Percentiles rank a stretch among this genome's conserved stretches.
These are phyloP conservation scores for Pholiota adiposa DNA, from an alignment of 1,284 basidiomycete species.

Conservation along the genomic window DNA sequence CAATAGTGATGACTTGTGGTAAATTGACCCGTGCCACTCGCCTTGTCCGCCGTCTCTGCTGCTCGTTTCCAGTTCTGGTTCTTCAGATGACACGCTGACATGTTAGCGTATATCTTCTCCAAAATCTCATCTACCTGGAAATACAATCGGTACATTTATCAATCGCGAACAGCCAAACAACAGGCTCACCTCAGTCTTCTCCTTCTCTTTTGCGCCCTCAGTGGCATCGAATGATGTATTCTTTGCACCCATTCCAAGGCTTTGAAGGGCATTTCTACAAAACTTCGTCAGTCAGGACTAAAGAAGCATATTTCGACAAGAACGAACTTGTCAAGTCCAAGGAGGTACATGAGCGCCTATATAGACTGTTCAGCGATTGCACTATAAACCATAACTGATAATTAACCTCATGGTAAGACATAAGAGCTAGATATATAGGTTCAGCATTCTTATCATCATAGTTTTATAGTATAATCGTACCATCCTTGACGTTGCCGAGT, in stretches of 20 bases:
- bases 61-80: constrained; percentile 76
- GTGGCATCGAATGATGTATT: constrained; percentile 32
- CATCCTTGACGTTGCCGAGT: constrained; percentile 59
- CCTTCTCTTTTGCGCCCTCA: constrained; percentile 44
- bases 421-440: constrained; percentile 49
- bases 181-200: constrained; percentile 54
- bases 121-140: constrained; percentile 71
- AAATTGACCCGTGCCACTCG: constrained; percentile 24
- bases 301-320: too few relatives aligned
- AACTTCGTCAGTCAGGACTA: not conserved
- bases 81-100: constrained; percentile 81
- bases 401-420: constrained; percentile 66
- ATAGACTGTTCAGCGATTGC: constrained; percentile 6
- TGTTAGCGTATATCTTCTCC: constrained; percentile 82
- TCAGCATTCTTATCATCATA: not conserved
- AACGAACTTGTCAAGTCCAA: constrained; percentile 72
- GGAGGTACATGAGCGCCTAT: constrained; percentile 69
- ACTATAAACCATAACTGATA: not conserved
- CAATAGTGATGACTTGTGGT: not conserved
- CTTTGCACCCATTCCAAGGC: constrained; percentile 44
- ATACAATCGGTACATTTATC: not conserved
- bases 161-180: not conserved
- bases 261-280: constrained; percentile 53
- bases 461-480: constrained; percentile 41
- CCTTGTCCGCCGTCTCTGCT: constrained; percentile 77